These are phyloP conservation scores for Aspergillus sp. DNA, from an alignment of 2,329 filamentous ascomycete genomes.

Conservation along the genomic window DNA sequence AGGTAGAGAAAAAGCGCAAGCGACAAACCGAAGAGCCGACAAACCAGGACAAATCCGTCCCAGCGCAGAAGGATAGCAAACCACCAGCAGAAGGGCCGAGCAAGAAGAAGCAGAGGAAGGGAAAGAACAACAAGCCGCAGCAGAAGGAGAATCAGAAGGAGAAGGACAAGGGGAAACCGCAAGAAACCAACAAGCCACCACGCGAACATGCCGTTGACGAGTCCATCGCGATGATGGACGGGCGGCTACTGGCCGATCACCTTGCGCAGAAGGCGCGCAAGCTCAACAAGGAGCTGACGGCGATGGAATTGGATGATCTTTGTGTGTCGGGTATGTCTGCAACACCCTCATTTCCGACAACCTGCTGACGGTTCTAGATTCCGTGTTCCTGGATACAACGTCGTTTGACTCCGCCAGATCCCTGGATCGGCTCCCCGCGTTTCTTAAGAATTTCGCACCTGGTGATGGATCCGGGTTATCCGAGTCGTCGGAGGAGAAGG, in stretches of 20 bases:
- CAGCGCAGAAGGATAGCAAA: constrained; percentile 10
- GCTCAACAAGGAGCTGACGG: constrained; percentile 71
- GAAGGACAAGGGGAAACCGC: constrained; percentile 36
- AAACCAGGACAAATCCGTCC: constrained; percentile 16
- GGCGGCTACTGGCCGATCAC: constrained; percentile 72
- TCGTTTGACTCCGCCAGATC: constrained; percentile 58
- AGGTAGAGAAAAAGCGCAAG: constrained; percentile 34
- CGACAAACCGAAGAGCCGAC: constrained; percentile 25
- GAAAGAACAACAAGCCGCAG: constrained; percentile 37
- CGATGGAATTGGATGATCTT: constrained; percentile 74
- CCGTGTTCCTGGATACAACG: constrained; percentile 69
- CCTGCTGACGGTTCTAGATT: constrained; percentile 42
- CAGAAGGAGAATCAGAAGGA: constrained; percentile 18
- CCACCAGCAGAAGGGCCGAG: constrained; percentile 17
- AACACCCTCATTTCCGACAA: not conserved
- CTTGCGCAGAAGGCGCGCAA: constrained; percentile 67
- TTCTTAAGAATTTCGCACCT: constrained; percentile 55
- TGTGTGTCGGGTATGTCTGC: constrained; percentile 59
- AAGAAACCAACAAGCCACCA: too few relatives aligned
- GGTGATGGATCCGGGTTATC: constrained; percentile 51
- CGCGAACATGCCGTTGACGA: constrained; percentile 68
- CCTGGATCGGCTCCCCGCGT: constrained; percentile 65
- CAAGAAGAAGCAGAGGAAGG: constrained; percentile 39
- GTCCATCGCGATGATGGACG: constrained; percentile 73
- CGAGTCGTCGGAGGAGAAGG: constrained; percentile 57